Conservation (phyloP, 2,329 filamentous ascomycete species). For the Trichophyton equinum region DNA sequence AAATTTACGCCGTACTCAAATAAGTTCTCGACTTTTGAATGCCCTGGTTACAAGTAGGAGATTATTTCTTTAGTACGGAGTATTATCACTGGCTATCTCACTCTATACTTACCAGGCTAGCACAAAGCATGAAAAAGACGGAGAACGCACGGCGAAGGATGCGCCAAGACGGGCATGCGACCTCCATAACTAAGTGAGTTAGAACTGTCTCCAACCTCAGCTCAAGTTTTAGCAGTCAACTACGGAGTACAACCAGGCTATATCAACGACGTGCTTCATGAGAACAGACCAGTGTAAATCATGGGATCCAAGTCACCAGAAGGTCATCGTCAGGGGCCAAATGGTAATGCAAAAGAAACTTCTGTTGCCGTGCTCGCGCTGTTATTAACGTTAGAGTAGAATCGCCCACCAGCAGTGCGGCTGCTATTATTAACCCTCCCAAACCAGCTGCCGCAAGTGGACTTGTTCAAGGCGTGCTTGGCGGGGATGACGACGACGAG, state of each 20-base stretch:
- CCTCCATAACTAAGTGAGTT: background rate
- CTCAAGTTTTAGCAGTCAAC: background rate
- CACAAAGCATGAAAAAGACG: background rate
- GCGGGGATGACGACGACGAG: conserved; percentile 20
- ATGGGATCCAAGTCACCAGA: conserved; percentile 14
- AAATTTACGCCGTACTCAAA: no score
- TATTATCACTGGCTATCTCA: no score
- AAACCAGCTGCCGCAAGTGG: conserved; percentile 1
- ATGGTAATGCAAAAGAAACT: conserved; percentile 8
- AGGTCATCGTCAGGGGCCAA: conserved; percentile 1
- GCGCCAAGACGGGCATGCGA: background rate
- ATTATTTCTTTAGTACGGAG: no score
- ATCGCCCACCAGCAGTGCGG: background rate
- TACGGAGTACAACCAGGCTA: background rate
- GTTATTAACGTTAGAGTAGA: background rate
- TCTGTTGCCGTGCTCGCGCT: background rate
- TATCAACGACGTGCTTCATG: background rate
- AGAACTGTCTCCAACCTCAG: background rate
- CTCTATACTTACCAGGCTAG: background rate
- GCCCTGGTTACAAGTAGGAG: no score
- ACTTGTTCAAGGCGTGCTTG: conserved; percentile 10
- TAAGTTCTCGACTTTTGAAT: no score
- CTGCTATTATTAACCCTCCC: conserved; percentile 6
- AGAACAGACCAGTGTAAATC: background rate
- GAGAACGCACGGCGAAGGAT: background rate